Percentiles rank a stretch among this genome's conserved stretches.
phyloP scores from a whole-genome alignment of 2,329 filamentous ascomycete genomes.

The Tricladium varicosporioides region DNA sequence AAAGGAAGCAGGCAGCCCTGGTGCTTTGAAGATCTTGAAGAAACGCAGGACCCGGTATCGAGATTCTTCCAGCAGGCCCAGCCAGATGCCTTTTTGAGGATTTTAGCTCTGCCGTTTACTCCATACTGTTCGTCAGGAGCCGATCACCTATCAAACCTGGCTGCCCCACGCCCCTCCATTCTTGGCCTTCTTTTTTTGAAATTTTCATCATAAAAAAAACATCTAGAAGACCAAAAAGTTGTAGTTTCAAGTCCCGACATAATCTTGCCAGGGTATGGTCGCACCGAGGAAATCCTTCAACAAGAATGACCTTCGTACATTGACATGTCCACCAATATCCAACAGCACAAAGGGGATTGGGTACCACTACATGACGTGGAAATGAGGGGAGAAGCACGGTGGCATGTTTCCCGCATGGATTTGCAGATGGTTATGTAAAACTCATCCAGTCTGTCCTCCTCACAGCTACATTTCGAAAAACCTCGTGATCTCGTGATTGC shows the following conservation, averaged over 20 bases:
- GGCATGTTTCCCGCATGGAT: constrained; percentile 3
- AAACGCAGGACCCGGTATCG: neutral
- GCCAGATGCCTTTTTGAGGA: too few relatives aligned
- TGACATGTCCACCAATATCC: neutral
- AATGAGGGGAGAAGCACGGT: constrained; percentile 1
- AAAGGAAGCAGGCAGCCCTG: neutral
- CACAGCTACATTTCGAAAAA: neutral
- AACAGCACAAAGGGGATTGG: constrained; percentile 1
- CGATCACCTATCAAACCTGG: too few relatives aligned
- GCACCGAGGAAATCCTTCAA: constrained; percentile 11
- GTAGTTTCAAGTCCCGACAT: too few relatives aligned
- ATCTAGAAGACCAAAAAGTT: neutral
- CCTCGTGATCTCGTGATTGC: constrained; percentile 12
- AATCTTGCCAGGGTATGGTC: neutral
- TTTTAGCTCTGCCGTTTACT: too few relatives aligned
- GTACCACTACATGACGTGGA: constrained; percentile 17
- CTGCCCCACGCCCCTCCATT: too few relatives aligned
- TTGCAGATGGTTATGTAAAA: constrained; percentile 18
- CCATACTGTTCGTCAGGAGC: too few relatives aligned
- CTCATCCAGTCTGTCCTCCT: constrained; percentile 5
- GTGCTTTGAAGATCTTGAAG: neutral
- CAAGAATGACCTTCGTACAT: constrained; percentile 6
- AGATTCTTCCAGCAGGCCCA: too few relatives aligned
- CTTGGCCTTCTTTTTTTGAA: too few relatives aligned
- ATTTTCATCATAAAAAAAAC: neutral